A percentile compares a stretch with the other conserved stretches of the same genome.
phyloP scores from a whole-genome alignment of 495 filamentous ascomycete genomes.

The Talaromyces wortmannii region DNA sequence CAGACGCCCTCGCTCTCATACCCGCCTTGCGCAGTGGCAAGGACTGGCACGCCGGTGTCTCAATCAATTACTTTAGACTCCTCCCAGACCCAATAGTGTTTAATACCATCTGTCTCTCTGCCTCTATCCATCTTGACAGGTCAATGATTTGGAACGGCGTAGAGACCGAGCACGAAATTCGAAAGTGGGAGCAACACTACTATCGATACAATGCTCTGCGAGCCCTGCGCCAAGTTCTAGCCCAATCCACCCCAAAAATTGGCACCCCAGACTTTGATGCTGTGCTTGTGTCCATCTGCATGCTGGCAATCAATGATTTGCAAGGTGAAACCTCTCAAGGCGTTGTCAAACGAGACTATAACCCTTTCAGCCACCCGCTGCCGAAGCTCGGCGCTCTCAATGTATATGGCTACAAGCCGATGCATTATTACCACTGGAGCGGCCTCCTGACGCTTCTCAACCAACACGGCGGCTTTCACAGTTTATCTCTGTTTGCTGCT shows the following conservation, averaged over 20 bases:
- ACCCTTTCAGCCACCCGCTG: constrained; percentile 1
- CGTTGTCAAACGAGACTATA: background rate
- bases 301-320: background rate
- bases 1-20: background rate
- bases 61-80: background rate
- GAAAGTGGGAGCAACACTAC: background rate
- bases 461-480: constrained; percentile 1
- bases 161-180: background rate
- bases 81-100: background rate
- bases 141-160: constrained; percentile 1
- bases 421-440: constrained; percentile 3
- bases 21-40: background rate
- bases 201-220: constrained; percentile 2
- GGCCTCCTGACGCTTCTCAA: background rate
- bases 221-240: background rate
- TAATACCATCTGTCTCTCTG: background rate
- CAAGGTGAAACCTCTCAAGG: background rate
- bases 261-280: background rate
- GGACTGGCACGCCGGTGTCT: background rate
- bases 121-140: constrained; percentile 1
- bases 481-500: background rate
- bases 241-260: background rate
- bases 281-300: background rate
- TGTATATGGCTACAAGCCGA: background rate
- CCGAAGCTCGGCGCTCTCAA: background rate